phyloP scores from a whole-genome alignment of 306 rosid species.

The Cicer cuneatum region DNA sequence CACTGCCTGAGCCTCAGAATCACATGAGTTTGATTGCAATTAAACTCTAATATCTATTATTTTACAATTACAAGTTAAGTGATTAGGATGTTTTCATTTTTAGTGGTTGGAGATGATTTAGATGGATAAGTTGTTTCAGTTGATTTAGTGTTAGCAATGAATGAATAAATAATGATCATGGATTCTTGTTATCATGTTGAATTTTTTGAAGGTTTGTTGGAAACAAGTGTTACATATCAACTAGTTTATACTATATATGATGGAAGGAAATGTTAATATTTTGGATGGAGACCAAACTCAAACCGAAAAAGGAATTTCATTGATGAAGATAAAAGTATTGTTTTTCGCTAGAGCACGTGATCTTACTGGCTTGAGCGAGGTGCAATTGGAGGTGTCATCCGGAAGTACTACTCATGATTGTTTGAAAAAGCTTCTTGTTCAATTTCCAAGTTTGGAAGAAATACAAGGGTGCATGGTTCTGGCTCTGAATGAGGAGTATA shows the following conservation, averaged over 20 bases:
- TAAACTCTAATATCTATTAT: neutral
- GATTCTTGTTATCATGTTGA: neutral
- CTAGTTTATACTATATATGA: neutral
- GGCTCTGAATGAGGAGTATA: conserved; percentile 85
- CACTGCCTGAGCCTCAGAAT: neutral
- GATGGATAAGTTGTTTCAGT: conserved; percentile 2
- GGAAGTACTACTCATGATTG: conserved; percentile 82
- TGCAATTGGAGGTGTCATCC: conserved; percentile 66
- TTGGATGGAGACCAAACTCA: conserved; percentile 31
- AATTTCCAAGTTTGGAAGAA: conserved; percentile 78
- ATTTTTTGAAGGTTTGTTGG: neutral
- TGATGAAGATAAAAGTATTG: conserved; percentile 70
- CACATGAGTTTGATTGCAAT: neutral
- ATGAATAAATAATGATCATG: neutral
- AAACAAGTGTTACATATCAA: conserved; percentile 1
- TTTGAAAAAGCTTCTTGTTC: conserved; percentile 62
- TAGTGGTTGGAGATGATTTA: neutral
- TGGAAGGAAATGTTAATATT: conserved; percentile 41
- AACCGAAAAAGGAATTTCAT: conserved; percentile 30
- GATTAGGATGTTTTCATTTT: neutral
- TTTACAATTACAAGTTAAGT: neutral
- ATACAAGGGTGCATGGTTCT: conserved; percentile 73
- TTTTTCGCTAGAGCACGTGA: conserved; percentile 93
- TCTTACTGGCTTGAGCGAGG: conserved; percentile 68
- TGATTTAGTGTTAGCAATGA: neutral